Evolutionary conservation across 495 filamentous ascomycete genomes (phyloP).

Genomic region (Podospora didyma): DNA sequence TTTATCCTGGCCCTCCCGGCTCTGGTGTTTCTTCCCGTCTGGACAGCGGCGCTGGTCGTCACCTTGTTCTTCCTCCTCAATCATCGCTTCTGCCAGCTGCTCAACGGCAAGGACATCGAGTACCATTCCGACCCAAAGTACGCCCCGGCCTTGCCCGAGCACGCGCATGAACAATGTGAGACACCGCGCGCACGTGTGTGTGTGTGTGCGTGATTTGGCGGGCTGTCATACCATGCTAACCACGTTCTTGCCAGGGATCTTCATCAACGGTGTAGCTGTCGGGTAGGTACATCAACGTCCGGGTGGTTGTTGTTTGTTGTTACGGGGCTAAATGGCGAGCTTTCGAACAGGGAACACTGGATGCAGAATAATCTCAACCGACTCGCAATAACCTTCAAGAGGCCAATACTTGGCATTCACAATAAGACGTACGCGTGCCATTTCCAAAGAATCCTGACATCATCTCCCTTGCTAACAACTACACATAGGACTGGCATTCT

Average conservation of each 20-base stretch:
- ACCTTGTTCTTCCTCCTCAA: constrained; percentile 38
- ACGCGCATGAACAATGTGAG: constrained; percentile 60
- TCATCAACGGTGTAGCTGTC: constrained; percentile 65
- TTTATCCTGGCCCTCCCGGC: constrained; percentile 49
- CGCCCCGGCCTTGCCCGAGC: constrained; percentile 35
- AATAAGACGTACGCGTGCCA: constrained; percentile 60
- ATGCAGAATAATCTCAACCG: constrained; percentile 67
- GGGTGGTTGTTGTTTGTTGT: too few relatives aligned
- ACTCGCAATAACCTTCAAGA: constrained; percentile 68
- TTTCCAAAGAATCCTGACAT: neutral
- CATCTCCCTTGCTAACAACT: neutral
- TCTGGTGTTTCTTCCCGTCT: constrained; percentile 46
- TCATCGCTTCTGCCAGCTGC: too few relatives aligned
- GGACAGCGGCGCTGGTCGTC: constrained; percentile 37
- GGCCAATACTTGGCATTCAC: constrained; percentile 74
- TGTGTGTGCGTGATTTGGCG: too few relatives aligned
- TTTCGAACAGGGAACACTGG: constrained; percentile 44
- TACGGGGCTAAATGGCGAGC: too few relatives aligned
- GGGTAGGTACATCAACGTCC: too few relatives aligned
- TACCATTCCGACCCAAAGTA: constrained; percentile 42
- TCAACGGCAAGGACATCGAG: too few relatives aligned
- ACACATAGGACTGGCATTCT: constrained; percentile 48
- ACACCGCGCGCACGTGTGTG: too few relatives aligned
- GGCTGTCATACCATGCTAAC: too few relatives aligned
- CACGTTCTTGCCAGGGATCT: too few relatives aligned